A percentile compares a stretch with the other conserved stretches of the same genome.
phyloP scores from a whole-genome alignment of 2,329 filamentous ascomycete genomes.

The Pseudocercospora pini-densiflorae region DNA sequence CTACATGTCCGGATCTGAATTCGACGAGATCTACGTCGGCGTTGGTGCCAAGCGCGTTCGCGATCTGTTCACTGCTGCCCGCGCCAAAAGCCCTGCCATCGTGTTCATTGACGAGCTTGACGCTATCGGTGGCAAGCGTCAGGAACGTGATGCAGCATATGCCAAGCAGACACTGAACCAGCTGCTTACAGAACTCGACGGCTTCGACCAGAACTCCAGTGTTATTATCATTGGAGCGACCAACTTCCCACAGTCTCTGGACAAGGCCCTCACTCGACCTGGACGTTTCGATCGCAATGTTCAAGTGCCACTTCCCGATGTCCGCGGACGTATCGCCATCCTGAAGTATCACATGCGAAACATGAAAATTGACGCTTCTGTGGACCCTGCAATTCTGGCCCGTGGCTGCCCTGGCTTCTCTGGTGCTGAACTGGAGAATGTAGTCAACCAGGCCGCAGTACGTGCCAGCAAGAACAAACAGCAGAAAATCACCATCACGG shows the following conservation, averaged over 20 bases:
- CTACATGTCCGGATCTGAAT: slow-evolving; percentile 99
- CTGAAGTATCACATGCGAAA: slow-evolving; percentile 93
- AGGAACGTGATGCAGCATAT: slow-evolving; percentile 90
- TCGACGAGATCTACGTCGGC: slow-evolving; percentile 97
- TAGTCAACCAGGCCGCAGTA: slow-evolving; percentile 94
- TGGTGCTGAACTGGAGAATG: slow-evolving; percentile 93
- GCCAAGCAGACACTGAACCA: slow-evolving; percentile 98
- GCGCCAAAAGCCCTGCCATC: slow-evolving; percentile 85
- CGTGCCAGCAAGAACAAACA: slow-evolving; percentile 89
- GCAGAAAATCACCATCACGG: slow-evolving; percentile 71
- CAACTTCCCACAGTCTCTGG: slow-evolving; percentile 91
- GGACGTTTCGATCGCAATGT: slow-evolving; percentile 96
- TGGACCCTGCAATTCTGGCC: slow-evolving; percentile 83
- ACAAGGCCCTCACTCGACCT: slow-evolving; percentile 91
- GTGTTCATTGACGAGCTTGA: slow-evolving; percentile 95
- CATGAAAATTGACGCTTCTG: slow-evolving; percentile 77
- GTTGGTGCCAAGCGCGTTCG: slow-evolving; percentile 96
- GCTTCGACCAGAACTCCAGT: slow-evolving; percentile 91
- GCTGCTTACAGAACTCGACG: slow-evolving; percentile 93
- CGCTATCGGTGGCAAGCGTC: slow-evolving; percentile 91
- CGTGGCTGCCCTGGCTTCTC: slow-evolving; percentile 90
- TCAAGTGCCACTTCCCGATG: slow-evolving; percentile 85
- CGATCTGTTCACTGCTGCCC: slow-evolving; percentile 84
- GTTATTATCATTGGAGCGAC: slow-evolving; percentile 97
- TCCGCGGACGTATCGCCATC: slow-evolving; percentile 89